Evolutionary conservation across 306 rosid genomes (phyloP).

Genomic region (Ochetophila trinervis): DNA sequence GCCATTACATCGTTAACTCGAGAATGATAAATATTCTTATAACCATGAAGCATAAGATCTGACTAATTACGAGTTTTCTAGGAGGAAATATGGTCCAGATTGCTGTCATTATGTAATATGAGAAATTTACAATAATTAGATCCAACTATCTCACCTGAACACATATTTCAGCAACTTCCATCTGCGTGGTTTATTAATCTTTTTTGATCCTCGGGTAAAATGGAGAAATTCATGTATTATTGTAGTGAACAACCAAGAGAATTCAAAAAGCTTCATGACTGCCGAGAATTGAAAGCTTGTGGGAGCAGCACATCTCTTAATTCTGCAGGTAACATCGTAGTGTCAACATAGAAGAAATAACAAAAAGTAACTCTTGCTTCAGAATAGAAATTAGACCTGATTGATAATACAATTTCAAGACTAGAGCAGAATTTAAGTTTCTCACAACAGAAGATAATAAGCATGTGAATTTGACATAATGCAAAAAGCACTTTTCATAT

Average conservation of each 20-base stretch:
- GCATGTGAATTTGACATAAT: no score
- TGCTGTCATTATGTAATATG: neutral
- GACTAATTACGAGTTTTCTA: neutral
- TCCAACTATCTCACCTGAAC: slow-evolving; percentile 9
- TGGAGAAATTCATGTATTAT: slow-evolving; percentile 5
- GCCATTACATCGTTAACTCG: neutral
- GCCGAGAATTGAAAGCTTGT: no score
- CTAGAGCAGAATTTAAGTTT: no score
- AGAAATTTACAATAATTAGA: neutral
- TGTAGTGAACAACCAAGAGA: neutral
- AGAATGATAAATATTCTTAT: neutral
- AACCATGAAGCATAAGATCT: neutral
- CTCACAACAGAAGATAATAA: no score
- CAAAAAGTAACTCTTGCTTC: no score
- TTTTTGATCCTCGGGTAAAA: neutral
- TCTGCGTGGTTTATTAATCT: neutral
- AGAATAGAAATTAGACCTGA: no score
- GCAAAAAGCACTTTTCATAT: no score
- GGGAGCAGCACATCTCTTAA: no score
- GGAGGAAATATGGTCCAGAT: neutral
- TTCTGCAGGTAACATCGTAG: no score
- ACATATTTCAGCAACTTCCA: neutral
- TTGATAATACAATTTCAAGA: no score
- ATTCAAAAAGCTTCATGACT: neutral
- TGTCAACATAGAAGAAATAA: no score